Percentiles rank a stretch among this genome's conserved stretches.
phyloP scores from a whole-genome alignment of 768 basidiomycete genomes.

The Baorangia bicolor region DNA sequence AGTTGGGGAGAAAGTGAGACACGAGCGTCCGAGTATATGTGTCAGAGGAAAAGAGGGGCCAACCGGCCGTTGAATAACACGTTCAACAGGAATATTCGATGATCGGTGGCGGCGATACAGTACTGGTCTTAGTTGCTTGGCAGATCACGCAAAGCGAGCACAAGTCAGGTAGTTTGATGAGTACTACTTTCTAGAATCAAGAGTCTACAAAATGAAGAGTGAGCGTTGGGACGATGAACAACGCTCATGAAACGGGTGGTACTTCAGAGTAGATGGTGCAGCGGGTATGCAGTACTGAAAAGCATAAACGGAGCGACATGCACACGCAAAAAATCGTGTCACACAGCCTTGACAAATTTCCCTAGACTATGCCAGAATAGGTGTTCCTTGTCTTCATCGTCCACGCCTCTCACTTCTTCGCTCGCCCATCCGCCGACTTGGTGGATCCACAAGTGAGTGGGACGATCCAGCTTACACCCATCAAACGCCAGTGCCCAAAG shows the following conservation, averaged over 20 bases:
- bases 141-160: too few species aligned
- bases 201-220: background rate
- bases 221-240: background rate
- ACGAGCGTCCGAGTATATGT: background rate
- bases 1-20: background rate
- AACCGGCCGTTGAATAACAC: background rate
- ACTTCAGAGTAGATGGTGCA: background rate
- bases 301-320: background rate
- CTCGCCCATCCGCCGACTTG: constrained; percentile 50
- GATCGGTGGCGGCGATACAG: background rate
- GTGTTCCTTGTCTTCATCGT: constrained; percentile 53
- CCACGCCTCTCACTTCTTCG: constrained; percentile 45
- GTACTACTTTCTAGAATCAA: background rate
- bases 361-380: constrained; percentile 64
- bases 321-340: background rate
- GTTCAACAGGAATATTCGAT: background rate
- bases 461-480: constrained; percentile 64
- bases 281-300: background rate
- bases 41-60: background rate
- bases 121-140: background rate
- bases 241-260: background rate
- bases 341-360: constrained; percentile 47
- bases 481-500: constrained; percentile 60
- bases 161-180: background rate
- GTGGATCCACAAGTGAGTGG: constrained; percentile 48